phyloP scores from a whole-genome alignment of 345 rosid species.

The Adansonia digitata region DNA sequence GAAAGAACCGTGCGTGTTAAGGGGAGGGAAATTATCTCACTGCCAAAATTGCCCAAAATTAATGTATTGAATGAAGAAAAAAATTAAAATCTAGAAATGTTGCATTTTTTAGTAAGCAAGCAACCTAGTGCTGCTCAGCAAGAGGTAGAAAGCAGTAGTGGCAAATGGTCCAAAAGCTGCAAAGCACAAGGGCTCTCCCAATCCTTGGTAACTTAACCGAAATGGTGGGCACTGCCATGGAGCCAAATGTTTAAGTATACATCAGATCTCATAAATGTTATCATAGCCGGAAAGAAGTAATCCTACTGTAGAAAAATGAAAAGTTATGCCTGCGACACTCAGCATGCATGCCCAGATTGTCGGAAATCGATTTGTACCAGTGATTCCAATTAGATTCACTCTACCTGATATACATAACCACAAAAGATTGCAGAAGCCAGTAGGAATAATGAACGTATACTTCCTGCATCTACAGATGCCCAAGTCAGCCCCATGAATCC shows the following conservation, averaged over 20 bases:
- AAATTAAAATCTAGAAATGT: not conserved
- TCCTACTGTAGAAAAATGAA: not conserved
- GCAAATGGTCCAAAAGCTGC: conserved; percentile 95
- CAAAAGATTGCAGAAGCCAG: conserved; percentile 61
- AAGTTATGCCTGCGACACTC: not conserved
- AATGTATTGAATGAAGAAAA: not conserved
- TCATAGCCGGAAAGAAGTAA: not conserved
- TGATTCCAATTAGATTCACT: not conserved
- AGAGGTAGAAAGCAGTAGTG: conserved; percentile 72
- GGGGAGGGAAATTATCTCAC: conserved; percentile 40
- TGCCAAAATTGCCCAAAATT: conserved; percentile 26
- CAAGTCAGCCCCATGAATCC: conserved; percentile 59
- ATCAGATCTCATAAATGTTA: not conserved
- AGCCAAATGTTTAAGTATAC: not conserved
- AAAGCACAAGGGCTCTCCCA: conserved; percentile 93
- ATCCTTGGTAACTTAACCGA: conserved; percentile 81
- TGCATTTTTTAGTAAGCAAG: not conserved
- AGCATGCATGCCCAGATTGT: not conserved
- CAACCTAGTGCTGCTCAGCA: conserved; percentile 60
- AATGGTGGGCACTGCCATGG: conserved; percentile 80
- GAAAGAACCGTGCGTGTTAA: conserved; percentile 52
- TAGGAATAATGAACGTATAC: conserved; percentile 46
- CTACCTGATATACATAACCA: conserved; percentile 82
- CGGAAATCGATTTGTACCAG: not conserved
- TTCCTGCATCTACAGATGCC: conserved; percentile 56